Conservation (phyloP, 2,329 filamentous ascomycete species). For the Hymenoscyphus infarciens region DNA sequence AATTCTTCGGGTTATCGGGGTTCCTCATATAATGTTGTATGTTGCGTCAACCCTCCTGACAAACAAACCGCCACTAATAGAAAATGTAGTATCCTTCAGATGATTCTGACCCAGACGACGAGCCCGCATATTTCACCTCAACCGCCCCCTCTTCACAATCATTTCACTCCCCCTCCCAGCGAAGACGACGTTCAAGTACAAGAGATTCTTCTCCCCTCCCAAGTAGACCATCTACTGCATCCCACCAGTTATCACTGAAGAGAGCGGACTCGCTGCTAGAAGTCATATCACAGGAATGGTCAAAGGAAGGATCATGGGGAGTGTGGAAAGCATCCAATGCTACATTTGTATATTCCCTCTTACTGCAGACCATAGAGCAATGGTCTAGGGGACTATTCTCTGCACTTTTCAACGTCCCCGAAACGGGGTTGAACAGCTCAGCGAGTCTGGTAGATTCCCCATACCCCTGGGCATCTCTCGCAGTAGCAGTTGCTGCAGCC, state of each 20-base stretch:
- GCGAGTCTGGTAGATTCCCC: constrained; percentile 74
- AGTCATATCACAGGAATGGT: constrained; percentile 83
- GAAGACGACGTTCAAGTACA: constrained; percentile 32
- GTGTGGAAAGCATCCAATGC: constrained; percentile 94
- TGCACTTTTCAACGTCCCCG: constrained; percentile 84
- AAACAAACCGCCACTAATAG: constrained; percentile 17
- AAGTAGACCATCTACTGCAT: constrained; percentile 36
- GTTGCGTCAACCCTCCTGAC: background rate
- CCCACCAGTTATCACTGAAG: constrained; percentile 66
- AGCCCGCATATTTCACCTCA: constrained; percentile 81
- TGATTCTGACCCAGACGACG: constrained; percentile 66
- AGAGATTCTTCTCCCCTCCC: constrained; percentile 36
- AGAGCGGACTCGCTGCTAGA: constrained; percentile 79
- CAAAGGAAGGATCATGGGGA: constrained; percentile 83
- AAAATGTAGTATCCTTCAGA: constrained; percentile 49
- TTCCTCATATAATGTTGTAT: constrained; percentile 29
- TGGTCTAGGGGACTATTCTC: constrained; percentile 91
- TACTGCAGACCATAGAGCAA: constrained; percentile 83
- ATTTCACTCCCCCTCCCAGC: constrained; percentile 39
- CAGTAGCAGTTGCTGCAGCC: constrained; percentile 62
- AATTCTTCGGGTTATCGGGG: constrained; percentile 26
- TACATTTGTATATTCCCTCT: constrained; percentile 85
- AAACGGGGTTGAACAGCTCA: constrained; percentile 46
- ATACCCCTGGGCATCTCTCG: constrained; percentile 76
- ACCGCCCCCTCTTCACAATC: constrained; percentile 41